Base-by-base conservation (phyloP, 805 yeast species). In the Kodamaea kaohsiungensis region DNA sequence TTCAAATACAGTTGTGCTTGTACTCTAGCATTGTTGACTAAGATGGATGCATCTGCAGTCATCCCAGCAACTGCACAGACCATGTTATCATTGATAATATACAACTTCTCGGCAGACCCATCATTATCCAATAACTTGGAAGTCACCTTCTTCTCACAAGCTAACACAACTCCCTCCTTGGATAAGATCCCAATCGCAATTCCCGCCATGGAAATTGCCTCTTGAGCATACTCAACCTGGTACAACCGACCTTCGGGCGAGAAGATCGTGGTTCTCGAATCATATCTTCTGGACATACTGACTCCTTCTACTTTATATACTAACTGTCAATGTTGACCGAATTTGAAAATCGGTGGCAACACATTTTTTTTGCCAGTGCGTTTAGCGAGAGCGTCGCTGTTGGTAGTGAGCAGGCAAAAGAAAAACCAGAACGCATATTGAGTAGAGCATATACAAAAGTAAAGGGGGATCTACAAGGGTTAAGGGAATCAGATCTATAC, bases 191-290 rank as follows among this genome's bases (percentile, higher is more conserved):
- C 95, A 65, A 88, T 83, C 54, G 91, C 90, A 8, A 91, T 88
- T 48, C 93, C 93, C 7, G 95, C 95, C 64, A 85, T 88, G 52
- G 88, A 83, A 59, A 88, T 88, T 16, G 93, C 92, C 71, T 95
- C 98, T 67, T 91, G 84, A 2, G 98, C 99, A 65, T 95, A 95
- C 73, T 95, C 99, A 17, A 91, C 93, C 76, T 95, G 99, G 75
- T 95, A 95, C 54, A 95, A 81, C 73, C 99, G 85, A 40, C 99
- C 99, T 71, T 95, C 99, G 8, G 99, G 99, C 40, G 98, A 93
- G 76, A 95, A 95, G 66, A 95, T 96, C 3, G 99, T 95, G 50
- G 99, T 95, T 82, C 99, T 85, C 58, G 97, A 88, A 76, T 95
- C 99, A 91, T 95, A 95, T 83, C 99, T 87, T 88, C 98, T 88